Evolutionary conservation across 2,329 filamentous ascomycete genomes (phyloP).

Genomic region (Chlorencoelia australis): DNA sequence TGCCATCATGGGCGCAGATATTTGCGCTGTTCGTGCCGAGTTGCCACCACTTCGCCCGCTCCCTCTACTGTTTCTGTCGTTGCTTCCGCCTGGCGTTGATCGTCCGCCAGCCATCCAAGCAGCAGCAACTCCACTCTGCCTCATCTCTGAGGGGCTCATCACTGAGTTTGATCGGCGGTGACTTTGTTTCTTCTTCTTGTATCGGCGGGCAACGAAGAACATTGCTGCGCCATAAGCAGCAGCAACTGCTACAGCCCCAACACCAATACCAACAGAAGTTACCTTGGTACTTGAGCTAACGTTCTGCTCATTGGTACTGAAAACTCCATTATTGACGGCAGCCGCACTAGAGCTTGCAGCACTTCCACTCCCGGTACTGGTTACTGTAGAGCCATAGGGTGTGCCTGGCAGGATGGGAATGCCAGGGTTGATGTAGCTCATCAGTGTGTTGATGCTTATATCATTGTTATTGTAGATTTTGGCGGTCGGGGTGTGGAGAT

Average conservation of each 20-base stretch:
- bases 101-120: conserved; percentile 31
- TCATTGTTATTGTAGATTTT: conserved; percentile 62
- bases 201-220: conserved; percentile 64
- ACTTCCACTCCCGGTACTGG: conserved; percentile 30
- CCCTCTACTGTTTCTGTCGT: conserved; percentile 44
- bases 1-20: conserved; percentile 64
- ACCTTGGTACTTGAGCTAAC: conserved; percentile 49
- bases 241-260: conserved; percentile 55
- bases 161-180: conserved; percentile 55
- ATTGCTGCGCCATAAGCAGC: conserved; percentile 64
- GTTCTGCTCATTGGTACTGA: conserved; percentile 30
- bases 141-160: conserved; percentile 38
- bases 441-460: conserved; percentile 58
- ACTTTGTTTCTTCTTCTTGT: conserved; percentile 53
- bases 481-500: conserved; percentile 64
- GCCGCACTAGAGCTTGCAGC: conserved; percentile 23
- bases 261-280: conserved; percentile 54
- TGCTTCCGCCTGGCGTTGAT: conserved; percentile 25
- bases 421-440: conserved; percentile 72
- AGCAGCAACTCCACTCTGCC: conserved; percentile 37
- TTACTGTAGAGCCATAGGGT: conserved; percentile 23
- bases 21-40: conserved; percentile 52
- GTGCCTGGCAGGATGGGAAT: conserved; percentile 42
- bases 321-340: conserved; percentile 31
- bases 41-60: conserved; percentile 34